Conservation (phyloP, 805 yeast genomes). For the Candida silvicultrix region DNA sequence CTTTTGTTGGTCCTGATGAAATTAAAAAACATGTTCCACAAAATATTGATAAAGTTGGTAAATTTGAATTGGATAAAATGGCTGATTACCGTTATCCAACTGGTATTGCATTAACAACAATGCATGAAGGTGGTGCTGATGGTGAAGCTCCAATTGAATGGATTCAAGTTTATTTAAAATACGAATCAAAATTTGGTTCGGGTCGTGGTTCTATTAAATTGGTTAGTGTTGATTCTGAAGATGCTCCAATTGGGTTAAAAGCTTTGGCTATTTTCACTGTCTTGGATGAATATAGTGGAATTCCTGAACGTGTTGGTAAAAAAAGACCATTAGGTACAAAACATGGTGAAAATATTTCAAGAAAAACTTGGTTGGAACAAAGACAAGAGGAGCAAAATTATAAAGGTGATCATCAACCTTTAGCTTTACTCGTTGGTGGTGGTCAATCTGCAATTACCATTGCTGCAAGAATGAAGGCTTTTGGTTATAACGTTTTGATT, state of each 20-base stretch:
- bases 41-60: slow-evolving; percentile 17
- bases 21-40: slow-evolving; percentile 17
- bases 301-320: slow-evolving; percentile 27
- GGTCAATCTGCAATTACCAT: slow-evolving; percentile 39
- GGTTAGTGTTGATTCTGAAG: slow-evolving; percentile 23
- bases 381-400: slow-evolving; percentile 25
- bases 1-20: slow-evolving; percentile 24
- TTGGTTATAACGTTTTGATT: slow-evolving; percentile 35
- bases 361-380: slow-evolving; percentile 33
- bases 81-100: slow-evolving; percentile 26
- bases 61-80: slow-evolving; percentile 22
- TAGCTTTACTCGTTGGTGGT: slow-evolving; percentile 40
- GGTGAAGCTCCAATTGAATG: slow-evolving; percentile 28
- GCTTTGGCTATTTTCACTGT: slow-evolving; percentile 28
- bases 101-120: slow-evolving; percentile 23
- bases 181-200: slow-evolving; percentile 25
- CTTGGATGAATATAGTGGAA: slow-evolving; percentile 26
- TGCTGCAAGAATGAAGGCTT: slow-evolving; percentile 35
- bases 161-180: slow-evolving; percentile 27
- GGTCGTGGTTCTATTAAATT: slow-evolving; percentile 29
- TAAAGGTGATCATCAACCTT: slow-evolving; percentile 30
- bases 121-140: slow-evolving; percentile 23
- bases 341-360: slow-evolving; percentile 32
- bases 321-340: slow-evolving; percentile 30
- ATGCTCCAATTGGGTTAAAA: slow-evolving; percentile 25